Evolutionary conservation across 257 asterid species (phyloP), one percentile per base, ranked within the genome.

Genomic region (Leptodermis oblonga): DNA sequence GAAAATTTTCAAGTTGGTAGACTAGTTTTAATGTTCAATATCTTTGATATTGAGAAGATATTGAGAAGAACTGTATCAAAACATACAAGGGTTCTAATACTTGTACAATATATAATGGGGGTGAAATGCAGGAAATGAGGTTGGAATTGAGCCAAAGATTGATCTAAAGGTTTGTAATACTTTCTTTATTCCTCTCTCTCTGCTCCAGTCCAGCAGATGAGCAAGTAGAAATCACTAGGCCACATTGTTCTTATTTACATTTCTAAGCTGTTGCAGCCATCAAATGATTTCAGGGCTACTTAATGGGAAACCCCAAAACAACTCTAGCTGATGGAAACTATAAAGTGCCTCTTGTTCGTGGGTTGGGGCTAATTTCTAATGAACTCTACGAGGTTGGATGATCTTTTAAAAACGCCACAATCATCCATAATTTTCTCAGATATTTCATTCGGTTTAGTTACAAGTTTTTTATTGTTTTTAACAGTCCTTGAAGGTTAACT

Each of bases 331-430:
- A 74, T 4, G 0, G 0, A 25, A 74, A 74, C 46, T 74, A 14
- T 33, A 18, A 20, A 3, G 22, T 78, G 56, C 76, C 46, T 5
- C 56, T 54, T 70, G 79, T 79, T 49, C 82, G 73, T 37, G 78
- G 82, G 41, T 30, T 69, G 67, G 82, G 79, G 9, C 69, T 78
- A 13, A 78, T 78, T 74, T 78, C 79, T 12, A 74, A 78, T 37
- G 82, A 78, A 68, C 73, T 78, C 56, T 78, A 78, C 34, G 41
- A 74, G 79, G 82, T 74, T 31, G 66, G 15, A 49, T 53, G 48
- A 37, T 41, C 46, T 59, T 62, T 45, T 26, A 60, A 7, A 28
- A 20, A 9, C 49, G 31, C 7, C 23, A 58, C 1, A 26, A 26
- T 18, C 23, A 42, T 41, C 14, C 9, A 9, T 28, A 25, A 23